Evolutionary conservation across 192 early-diverging fungal genomes (phyloP).

Genomic region (Mortierella hygrophila): DNA sequence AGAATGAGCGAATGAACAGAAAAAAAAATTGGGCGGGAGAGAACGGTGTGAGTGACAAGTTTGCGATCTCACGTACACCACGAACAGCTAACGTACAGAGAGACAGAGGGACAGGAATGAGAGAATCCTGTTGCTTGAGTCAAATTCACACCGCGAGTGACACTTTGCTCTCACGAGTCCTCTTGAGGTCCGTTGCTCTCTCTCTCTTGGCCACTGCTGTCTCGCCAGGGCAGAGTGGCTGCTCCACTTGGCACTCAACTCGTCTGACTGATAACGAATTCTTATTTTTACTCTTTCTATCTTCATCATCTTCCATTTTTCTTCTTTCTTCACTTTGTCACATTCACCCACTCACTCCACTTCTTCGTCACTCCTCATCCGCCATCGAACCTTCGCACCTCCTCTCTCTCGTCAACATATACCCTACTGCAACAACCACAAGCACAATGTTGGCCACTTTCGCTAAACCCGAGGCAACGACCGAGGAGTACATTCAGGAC

Average conservation of each 20-base stretch:
- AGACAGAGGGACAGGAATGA: background rate
- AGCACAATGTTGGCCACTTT: slow-evolving; percentile 37
- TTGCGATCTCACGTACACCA: background rate
- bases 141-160: too few species aligned
- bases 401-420: background rate
- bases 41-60: background rate
- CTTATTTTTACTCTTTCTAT: background rate
- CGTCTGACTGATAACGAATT: background rate
- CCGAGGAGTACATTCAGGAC: slow-evolving; percentile 45
- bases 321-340: background rate
- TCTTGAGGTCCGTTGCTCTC: too few species aligned
- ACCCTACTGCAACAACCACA: background rate
- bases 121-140: too few species aligned
- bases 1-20: background rate
- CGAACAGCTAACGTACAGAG: background rate
- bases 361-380: background rate
- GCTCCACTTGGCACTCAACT: slow-evolving; percentile 1
- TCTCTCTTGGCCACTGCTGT: too few species aligned
- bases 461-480: slow-evolving; percentile 30
- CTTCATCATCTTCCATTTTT: background rate
- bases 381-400: background rate
- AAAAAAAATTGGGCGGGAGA: background rate
- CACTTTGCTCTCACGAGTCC: too few species aligned
- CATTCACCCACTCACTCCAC: background rate
- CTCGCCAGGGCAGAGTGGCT: background rate